These are phyloP conservation scores for Phytophthora aleatoria DNA, from an alignment of 352 stramenopile species.

Conservation along the genomic window DNA sequence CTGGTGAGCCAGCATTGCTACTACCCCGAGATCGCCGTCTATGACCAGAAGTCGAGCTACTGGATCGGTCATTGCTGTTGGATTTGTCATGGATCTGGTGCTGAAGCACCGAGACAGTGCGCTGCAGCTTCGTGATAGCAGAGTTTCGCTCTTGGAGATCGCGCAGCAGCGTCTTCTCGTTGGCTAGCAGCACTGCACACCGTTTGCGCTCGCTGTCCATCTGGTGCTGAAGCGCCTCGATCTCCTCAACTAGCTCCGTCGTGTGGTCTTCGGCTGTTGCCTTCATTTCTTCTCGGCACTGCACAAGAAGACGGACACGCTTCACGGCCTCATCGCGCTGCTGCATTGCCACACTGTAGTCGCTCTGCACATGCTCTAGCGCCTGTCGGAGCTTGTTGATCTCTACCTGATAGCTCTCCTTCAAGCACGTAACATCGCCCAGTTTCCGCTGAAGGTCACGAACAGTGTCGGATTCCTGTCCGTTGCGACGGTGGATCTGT, in stretches of 20 bases:
- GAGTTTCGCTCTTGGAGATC: conserved; percentile 76
- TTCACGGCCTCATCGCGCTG: conserved; percentile 68
- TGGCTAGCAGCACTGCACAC: conserved; percentile 58
- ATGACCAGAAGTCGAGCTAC: conserved; percentile 19
- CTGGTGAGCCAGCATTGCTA: conserved; percentile 25
- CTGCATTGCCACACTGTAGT: conserved; percentile 50
- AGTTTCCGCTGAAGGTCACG: conserved; percentile 50
- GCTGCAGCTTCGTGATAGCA: conserved; percentile 58
- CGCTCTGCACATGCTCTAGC: conserved; percentile 45
- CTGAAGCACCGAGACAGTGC: conserved; percentile 43
- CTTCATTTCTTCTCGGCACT: conserved; percentile 74
- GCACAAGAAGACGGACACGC: conserved; percentile 55
- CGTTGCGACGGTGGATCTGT: conserved; percentile 28
- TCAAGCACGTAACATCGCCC: conserved; percentile 46
- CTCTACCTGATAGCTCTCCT: conserved; percentile 64
- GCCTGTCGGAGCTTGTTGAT: conserved; percentile 45
- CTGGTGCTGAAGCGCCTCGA: conserved; percentile 66
- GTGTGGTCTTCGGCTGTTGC: conserved; percentile 65
- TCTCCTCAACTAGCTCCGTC: conserved; percentile 66
- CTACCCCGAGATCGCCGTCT: conserved; percentile 32
- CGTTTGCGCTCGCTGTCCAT: conserved; percentile 72
- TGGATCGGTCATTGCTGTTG: conserved; percentile 24
- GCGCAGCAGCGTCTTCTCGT: conserved; percentile 73
- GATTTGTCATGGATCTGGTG: conserved; percentile 27
- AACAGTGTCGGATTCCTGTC: conserved; percentile 34